These are phyloP conservation scores for Plantago major DNA, from an alignment of 257 asterid genomes.

Conservation along the genomic window DNA sequence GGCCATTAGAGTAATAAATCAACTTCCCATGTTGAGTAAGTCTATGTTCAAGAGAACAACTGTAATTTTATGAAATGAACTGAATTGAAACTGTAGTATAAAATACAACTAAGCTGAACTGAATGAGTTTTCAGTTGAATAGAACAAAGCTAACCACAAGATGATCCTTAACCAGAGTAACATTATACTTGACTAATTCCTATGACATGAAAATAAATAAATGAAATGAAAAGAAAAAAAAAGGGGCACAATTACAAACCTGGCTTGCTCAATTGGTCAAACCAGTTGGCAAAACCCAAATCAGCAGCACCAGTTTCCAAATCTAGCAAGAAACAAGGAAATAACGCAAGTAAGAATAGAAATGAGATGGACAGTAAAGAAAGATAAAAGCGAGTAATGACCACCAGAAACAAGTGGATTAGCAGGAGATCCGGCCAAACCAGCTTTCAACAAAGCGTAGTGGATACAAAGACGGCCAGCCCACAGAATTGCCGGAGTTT, in stretches of 20 bases:
- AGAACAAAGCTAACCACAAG: too few relatives aligned
- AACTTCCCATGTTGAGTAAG: too few relatives aligned
- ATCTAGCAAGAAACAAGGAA: slow-evolving; percentile 37
- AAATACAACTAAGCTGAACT: too few relatives aligned
- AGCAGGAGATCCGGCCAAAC: slow-evolving; percentile 90
- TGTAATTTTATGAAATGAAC: too few relatives aligned
- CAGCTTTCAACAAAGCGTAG: slow-evolving; percentile 82
- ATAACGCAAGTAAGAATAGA: not conserved
- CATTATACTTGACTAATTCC: too few relatives aligned
- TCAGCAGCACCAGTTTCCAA: slow-evolving; percentile 61
- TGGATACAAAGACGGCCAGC: slow-evolving; percentile 85
- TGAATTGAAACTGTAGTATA: too few relatives aligned
- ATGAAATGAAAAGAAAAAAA: too few relatives aligned
- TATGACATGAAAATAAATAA: too few relatives aligned
- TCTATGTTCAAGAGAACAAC: too few relatives aligned
- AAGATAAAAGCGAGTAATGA: not conserved
- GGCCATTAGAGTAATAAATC: too few relatives aligned
- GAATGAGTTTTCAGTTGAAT: too few relatives aligned
- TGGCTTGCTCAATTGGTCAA: slow-evolving; percentile 71
- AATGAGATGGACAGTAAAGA: not conserved
- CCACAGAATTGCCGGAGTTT: slow-evolving; percentile 71
- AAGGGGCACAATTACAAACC: slow-evolving; percentile 42
- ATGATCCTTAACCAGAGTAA: too few relatives aligned
- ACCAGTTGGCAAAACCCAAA: slow-evolving; percentile 78
- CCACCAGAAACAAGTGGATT: slow-evolving; percentile 83